Evolutionary conservation across 768 basidiomycete species (phyloP).

Genomic region (Lactarius deliciosus): DNA sequence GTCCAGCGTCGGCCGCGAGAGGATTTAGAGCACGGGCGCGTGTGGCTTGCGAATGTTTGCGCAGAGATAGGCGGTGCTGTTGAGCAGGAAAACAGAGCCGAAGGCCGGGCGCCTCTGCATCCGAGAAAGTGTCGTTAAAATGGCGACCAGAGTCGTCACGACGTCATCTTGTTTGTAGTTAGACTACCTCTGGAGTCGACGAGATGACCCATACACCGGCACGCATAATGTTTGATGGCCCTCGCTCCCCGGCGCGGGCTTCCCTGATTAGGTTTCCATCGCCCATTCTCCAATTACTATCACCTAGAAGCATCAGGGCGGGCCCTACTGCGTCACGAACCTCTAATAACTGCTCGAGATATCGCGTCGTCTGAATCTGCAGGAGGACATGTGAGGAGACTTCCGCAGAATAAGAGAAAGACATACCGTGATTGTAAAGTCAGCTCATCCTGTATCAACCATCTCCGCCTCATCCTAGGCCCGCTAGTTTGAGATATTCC

Average conservation of each 20-base stretch:
- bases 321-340: conserved; percentile 67
- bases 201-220: conserved; percentile 42
- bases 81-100: conserved; percentile 74
- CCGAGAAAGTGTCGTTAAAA: conserved; percentile 62
- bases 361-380: conserved; percentile 66
- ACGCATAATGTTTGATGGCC: conserved; percentile 71
- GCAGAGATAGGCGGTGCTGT: conserved; percentile 73
- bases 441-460: conserved; percentile 60
- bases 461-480: conserved; percentile 56
- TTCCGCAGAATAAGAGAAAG: not conserved
- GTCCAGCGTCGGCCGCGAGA: conserved; percentile 64
- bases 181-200: not conserved
- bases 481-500: conserved; percentile 71
- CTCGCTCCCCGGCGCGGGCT: conserved; percentile 55
- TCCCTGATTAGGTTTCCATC: conserved; percentile 50
- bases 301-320: conserved; percentile 67
- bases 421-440: conserved; percentile 58
- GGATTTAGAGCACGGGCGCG: conserved; percentile 46
- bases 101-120: conserved; percentile 60
- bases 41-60: conserved; percentile 56
- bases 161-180: conserved; percentile 62
- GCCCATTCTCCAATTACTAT: conserved; percentile 92
- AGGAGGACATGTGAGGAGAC: not conserved
- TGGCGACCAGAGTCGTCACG: conserved; percentile 58
- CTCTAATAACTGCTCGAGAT: conserved; percentile 66